Evolutionary conservation across 306 rosid genomes (phyloP).

Genomic region (Fagus crenata): DNA sequence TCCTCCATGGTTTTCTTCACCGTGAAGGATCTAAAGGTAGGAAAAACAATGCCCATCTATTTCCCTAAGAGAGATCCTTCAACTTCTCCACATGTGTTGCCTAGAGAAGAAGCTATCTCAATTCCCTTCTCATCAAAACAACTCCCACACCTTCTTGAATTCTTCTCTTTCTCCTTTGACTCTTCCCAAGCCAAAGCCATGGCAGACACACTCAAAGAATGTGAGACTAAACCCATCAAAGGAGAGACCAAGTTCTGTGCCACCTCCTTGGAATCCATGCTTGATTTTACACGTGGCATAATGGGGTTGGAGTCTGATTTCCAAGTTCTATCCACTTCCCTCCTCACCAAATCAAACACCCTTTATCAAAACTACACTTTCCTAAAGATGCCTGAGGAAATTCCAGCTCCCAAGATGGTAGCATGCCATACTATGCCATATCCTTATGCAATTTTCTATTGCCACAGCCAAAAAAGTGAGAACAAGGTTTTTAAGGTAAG

Average conservation of each 20-base stretch:
- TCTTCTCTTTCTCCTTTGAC: constrained; percentile 45
- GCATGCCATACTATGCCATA: constrained; percentile 86
- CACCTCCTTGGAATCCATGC: constrained; percentile 74
- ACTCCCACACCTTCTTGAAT: constrained; percentile 48
- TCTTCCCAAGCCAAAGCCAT: constrained; percentile 77
- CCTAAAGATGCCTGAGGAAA: constrained; percentile 37
- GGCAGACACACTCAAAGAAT: constrained; percentile 52
- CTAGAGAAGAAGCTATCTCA: constrained; percentile 49
- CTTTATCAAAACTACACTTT: constrained; percentile 69
- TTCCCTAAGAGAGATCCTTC: constrained; percentile 70
- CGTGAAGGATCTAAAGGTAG: constrained; percentile 47
- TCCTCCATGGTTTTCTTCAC: constrained; percentile 63
- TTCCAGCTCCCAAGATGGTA: constrained; percentile 62
- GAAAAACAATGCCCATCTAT: constrained; percentile 55
- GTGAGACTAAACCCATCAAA: constrained; percentile 58
- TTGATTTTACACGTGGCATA: constrained; percentile 44
- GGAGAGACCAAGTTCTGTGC: constrained; percentile 76
- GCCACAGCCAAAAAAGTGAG: constrained; percentile 57
- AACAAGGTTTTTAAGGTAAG: constrained; percentile 47
- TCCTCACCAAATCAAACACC: constrained; percentile 46
- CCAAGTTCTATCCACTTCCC: constrained; percentile 44
- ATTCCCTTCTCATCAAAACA: constrained; percentile 59
- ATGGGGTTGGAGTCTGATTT: constrained; percentile 35
- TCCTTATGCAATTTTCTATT: constrained; percentile 65
- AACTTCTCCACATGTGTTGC: constrained; percentile 51